Conservation (phyloP, 192 early-diverging fungal genomes). For the Entophlyctis luteolus region DNA sequence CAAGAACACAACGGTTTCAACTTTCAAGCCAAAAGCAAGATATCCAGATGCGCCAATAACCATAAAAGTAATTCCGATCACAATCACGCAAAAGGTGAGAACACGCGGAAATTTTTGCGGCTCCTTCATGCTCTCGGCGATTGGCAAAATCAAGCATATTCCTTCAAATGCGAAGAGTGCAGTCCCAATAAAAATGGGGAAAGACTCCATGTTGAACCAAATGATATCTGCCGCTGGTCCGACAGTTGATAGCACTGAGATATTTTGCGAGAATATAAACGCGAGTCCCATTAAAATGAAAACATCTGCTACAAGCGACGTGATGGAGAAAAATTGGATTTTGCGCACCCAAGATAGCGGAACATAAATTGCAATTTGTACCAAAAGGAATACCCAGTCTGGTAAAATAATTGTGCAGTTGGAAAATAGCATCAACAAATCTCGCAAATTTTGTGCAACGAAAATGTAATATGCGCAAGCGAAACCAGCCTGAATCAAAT, state of each 20-base stretch:
- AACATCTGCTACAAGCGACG: conserved; percentile 84
- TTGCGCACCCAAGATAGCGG: conserved; percentile 86
- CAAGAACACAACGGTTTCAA: conserved; percentile 83
- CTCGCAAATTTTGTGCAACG: conserved; percentile 76
- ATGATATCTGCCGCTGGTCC: conserved; percentile 67
- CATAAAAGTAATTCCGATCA: conserved; percentile 77
- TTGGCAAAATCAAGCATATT: conserved; percentile 81
- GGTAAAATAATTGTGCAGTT: conserved; percentile 58
- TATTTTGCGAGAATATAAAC: conserved; percentile 80
- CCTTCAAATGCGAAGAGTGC: conserved; percentile 90
- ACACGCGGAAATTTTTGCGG: conserved; percentile 84
- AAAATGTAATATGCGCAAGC: conserved; percentile 87
- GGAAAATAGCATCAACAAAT: conserved; percentile 64
- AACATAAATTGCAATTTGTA: conserved; percentile 72
- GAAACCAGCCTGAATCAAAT: conserved; percentile 74
- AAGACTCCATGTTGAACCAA: conserved; percentile 73
- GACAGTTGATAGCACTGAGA: conserved; percentile 58
- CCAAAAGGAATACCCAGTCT: conserved; percentile 69
- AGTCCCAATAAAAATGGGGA: conserved; percentile 89
- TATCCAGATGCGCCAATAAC: conserved; percentile 77
- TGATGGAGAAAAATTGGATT: conserved; percentile 82
- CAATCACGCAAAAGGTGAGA: conserved; percentile 71
- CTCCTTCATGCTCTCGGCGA: conserved; percentile 84
- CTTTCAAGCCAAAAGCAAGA: conserved; percentile 76
- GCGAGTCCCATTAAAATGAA: conserved; percentile 86